Conservation (phyloP, 164 flowering plant genomes). For the Magnolia officinalis region DNA sequence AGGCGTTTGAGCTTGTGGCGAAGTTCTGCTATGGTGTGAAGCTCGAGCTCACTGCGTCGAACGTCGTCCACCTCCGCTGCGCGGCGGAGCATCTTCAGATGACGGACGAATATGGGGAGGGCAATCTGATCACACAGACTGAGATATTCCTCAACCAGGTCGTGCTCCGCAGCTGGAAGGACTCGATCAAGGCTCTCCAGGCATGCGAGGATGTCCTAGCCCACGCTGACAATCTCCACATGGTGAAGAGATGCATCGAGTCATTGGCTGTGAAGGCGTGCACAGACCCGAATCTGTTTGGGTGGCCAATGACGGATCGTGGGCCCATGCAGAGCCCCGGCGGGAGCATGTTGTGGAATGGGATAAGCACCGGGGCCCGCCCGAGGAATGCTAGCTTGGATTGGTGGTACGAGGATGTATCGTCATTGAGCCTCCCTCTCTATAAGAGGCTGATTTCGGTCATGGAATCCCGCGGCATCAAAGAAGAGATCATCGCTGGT, state of each 20-base stretch:
- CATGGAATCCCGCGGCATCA: slow-evolving; percentile 80
- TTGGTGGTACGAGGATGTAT: slow-evolving; percentile 97
- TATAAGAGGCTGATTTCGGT: slow-evolving; percentile 65
- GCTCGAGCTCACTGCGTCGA: slow-evolving; percentile 81
- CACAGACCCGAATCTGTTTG: slow-evolving; percentile 80
- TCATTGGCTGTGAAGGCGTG: slow-evolving; percentile 70
- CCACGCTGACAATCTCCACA: slow-evolving; percentile 69
- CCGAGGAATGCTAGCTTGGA: slow-evolving; percentile 63
- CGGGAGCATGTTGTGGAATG: slow-evolving; percentile 91
- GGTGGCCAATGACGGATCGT: slow-evolving; percentile 80
- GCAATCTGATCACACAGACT: slow-evolving; percentile 65
- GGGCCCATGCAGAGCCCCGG: slow-evolving; percentile 94
- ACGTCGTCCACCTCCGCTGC: slow-evolving; percentile 79
- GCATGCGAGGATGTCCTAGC: slow-evolving; percentile 72
- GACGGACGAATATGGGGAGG: slow-evolving; percentile 90
- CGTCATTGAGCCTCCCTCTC: slow-evolving; percentile 62
- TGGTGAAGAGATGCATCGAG: slow-evolving; percentile 70
- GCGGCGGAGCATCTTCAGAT: slow-evolving; percentile 85
- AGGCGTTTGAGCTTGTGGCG: slow-evolving; percentile 83
- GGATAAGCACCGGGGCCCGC: slow-evolving; percentile 89
- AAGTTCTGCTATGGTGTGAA: slow-evolving; percentile 94
- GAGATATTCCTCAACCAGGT: slow-evolving; percentile 81
- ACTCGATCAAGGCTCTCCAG: slow-evolving; percentile 74
- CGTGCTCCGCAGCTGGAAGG: slow-evolving; percentile 77
- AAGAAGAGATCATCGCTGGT: slow-evolving; percentile 67